Evolutionary conservation across 495 filamentous ascomycete species (phyloP).

Genomic region (Penicillium verhagenii): DNA sequence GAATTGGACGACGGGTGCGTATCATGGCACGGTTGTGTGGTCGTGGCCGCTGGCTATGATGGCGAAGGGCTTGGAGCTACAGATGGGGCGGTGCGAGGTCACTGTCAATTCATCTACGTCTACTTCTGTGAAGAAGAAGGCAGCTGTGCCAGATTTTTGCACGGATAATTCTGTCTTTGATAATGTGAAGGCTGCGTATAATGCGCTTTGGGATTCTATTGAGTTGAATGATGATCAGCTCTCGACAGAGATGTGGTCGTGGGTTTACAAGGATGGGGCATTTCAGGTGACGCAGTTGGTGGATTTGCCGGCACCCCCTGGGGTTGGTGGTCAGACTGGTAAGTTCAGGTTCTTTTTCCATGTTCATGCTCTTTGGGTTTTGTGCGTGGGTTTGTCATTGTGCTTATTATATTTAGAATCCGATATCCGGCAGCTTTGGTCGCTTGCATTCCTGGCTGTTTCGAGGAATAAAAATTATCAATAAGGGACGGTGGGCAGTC

Average conservation of each 20-base stretch:
- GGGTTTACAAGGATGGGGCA: constrained; percentile 47
- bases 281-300: constrained; percentile 55
- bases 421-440: constrained; percentile 26
- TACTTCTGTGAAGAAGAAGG: not conserved
- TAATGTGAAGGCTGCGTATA: constrained; percentile 57
- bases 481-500: not conserved
- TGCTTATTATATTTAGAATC: constrained; percentile 16
- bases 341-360: constrained; percentile 7
- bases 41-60: constrained; percentile 66
- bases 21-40: constrained; percentile 68
- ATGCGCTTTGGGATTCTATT: constrained; percentile 59
- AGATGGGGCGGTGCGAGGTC: constrained; percentile 45
- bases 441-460: constrained; percentile 23
- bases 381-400: too few species aligned
- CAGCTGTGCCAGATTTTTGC: constrained; percentile 46
- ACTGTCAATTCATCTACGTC: constrained; percentile 7
- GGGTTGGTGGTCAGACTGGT: constrained; percentile 36
- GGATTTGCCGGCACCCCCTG: constrained; percentile 50
- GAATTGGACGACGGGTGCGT: constrained; percentile 56
- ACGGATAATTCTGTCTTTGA: constrained; percentile 38
- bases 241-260: constrained; percentile 63
- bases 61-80: constrained; percentile 53
- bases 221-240: constrained; percentile 53
- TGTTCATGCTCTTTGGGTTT: too few species aligned
- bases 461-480: constrained; percentile 15